Evolutionary conservation across 2,329 filamentous ascomycete species (phyloP), one percentile per base, ranked within the genome.

Genomic region (Phyllosticta paracitricarpa): DNA sequence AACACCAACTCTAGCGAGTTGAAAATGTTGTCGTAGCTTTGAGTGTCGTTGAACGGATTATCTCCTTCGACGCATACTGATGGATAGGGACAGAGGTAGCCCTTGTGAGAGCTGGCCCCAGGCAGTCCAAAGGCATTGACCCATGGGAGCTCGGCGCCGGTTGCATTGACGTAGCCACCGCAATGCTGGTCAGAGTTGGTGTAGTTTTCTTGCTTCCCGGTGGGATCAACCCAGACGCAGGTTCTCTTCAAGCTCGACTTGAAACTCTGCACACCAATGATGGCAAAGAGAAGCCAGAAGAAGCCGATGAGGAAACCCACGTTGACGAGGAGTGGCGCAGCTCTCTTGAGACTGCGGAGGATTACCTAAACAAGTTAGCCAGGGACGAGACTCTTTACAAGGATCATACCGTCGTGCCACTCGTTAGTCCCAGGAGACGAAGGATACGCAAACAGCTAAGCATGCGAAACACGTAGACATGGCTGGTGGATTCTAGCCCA

Each of bases 261-360:
- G 74, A 99, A 99, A 75, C 89, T 96, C 72, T 99, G 95, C 24
- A 99, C 89, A 5, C 94, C 95, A 62, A 99, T 87, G 64, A 99
- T 97, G 48, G 91, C 94, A 76, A 99, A 99, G 10, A 97, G 78
- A 52, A 99, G 82, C 94, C 94, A 99, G 76, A 99, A 99, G 76
- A 99, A 99, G 14, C 89, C 84, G 66, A 99, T 91, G 24, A 99
- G 79, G 71, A 99, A 97, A 1, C 90, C 92, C 33, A 99, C 92
- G 64, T 96, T 91, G 26, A 97, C 84, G 25, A 99, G 84, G 40
- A 96, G 79, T 1, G 95, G 94, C 0, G 93, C 91, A 1, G 94
- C 92, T 71, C 96, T 96, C 72, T 99, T 99, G 63, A 99, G 75
- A 81, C 93, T 97, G 72, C 91, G 84, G 54, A 99, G 78, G 69